These are phyloP conservation scores for Tilletia indica DNA, from an alignment of 1,284 basidiomycete species.

Conservation along the genomic window DNA sequence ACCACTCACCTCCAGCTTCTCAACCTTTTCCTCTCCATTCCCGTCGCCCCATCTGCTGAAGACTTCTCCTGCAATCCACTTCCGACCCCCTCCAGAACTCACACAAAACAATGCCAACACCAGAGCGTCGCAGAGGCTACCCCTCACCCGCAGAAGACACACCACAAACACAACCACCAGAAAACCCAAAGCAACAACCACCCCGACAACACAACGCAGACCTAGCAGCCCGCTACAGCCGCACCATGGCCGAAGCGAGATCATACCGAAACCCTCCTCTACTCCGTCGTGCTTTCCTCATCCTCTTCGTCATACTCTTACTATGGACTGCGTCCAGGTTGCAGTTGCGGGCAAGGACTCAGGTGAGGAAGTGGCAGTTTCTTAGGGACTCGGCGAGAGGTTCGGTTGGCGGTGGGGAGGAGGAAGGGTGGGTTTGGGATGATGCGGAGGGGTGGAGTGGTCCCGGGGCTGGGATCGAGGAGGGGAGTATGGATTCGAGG, in stretches of 20 bases:
- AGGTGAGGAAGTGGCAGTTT: conserved; percentile 7
- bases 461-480: too few species aligned
- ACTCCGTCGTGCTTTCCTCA: background rate
- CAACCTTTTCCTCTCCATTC: too few species aligned
- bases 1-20: too few species aligned
- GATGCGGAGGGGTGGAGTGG: too few species aligned
- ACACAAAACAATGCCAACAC: too few species aligned
- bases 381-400: background rate
- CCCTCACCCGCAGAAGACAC: background rate
- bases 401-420: background rate
- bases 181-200: background rate
- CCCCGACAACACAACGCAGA: conserved; percentile 13
- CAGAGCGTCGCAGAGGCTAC: too few species aligned
- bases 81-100: too few species aligned
- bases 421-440: background rate
- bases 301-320: background rate
- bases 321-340: conserved; percentile 3
- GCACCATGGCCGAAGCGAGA: conserved; percentile 6
- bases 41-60: too few species aligned
- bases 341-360: conserved; percentile 1
- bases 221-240: conserved; percentile 3
- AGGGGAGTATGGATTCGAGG: too few species aligned
- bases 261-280: background rate
- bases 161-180: too few species aligned
- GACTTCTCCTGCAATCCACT: too few species aligned